Percentiles rank a stretch among this genome's conserved stretches.
Evolutionary conservation across 768 basidiomycete genomes (phyloP).

Genomic region (Tylopilus subfusipes): DNA sequence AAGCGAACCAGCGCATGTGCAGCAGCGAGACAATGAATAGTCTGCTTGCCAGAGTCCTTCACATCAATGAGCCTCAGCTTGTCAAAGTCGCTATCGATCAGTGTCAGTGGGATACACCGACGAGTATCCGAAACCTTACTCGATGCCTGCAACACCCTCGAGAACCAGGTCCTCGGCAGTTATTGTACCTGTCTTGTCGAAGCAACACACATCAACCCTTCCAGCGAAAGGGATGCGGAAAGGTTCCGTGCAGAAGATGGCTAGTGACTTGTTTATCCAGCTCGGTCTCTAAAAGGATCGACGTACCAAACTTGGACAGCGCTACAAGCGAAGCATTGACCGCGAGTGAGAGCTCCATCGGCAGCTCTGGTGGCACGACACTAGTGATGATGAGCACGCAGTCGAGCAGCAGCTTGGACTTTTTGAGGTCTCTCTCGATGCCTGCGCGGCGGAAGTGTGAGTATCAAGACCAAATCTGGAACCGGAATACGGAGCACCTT

Average conservation of each 20-base stretch:
- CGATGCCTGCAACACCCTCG: conserved; percentile 88
- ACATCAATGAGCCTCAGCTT: conserved; percentile 71
- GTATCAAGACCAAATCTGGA: not conserved
- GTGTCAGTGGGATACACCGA: not conserved
- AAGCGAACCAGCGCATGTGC: conserved; percentile 93
- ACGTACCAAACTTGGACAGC: conserved; percentile 84
- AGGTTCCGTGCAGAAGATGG: conserved; percentile 98
- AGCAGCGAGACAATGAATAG: conserved; percentile 83
- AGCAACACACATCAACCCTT: conserved; percentile 96
- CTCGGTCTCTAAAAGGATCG: not conserved
- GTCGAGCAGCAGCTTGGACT: conserved; percentile 91
- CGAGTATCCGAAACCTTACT: conserved; percentile 51
- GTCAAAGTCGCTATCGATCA: conserved; percentile 48
- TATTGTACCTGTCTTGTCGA: conserved; percentile 99
- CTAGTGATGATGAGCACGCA: conserved; percentile 96
- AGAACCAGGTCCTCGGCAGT: conserved; percentile 94
- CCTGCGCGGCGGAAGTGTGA: conserved; percentile 42
- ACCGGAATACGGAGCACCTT: conserved; percentile 53
- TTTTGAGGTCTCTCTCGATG: conserved; percentile 88
- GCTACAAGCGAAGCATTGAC: conserved; percentile 95
- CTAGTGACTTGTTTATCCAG: conserved; percentile 38
- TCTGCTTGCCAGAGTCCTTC: conserved; percentile 70
- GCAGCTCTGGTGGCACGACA: conserved; percentile 95
- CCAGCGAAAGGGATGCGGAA: conserved; percentile 97
- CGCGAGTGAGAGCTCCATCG: conserved; percentile 95